phyloP scores from a whole-genome alignment of 441 rosid species.

The Kokia cookei region DNA sequence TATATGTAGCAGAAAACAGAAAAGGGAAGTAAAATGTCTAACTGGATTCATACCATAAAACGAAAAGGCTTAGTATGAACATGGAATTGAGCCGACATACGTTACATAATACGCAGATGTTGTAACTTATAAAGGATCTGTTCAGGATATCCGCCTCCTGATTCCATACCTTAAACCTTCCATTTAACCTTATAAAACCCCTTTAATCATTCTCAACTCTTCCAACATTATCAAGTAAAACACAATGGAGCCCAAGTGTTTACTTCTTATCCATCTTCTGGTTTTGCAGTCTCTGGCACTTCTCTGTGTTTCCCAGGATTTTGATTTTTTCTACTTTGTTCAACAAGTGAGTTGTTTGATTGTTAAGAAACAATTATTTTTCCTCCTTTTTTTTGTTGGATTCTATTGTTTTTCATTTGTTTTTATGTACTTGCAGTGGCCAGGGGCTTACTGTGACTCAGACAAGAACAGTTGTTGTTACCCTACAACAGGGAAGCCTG shows the following conservation, averaged over 20 bases:
- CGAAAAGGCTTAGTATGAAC: neutral
- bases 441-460: slow-evolving; percentile 81
- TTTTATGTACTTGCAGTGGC: slow-evolving; percentile 50
- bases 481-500: slow-evolving; percentile 79
- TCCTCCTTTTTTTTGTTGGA: too few relatives aligned
- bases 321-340: slow-evolving; percentile 90
- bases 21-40: neutral
- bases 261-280: neutral
- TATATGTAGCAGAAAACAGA: too few relatives aligned
- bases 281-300: neutral
- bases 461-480: slow-evolving; percentile 59
- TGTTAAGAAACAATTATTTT: neutral
- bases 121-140: neutral
- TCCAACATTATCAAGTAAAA: neutral
- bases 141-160: neutral
- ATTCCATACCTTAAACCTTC: neutral
- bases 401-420: neutral
- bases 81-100: neutral
- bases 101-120: neutral
- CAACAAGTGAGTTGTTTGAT: slow-evolving; percentile 46
- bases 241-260: neutral
- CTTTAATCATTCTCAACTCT: neutral
- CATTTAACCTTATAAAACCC: slow-evolving; percentile 17
- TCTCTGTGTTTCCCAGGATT: slow-evolving; percentile 39
- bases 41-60: neutral